Conservation (phyloP, 2,329 filamentous ascomycete species). For the Samsoniella hepiali region DNA sequence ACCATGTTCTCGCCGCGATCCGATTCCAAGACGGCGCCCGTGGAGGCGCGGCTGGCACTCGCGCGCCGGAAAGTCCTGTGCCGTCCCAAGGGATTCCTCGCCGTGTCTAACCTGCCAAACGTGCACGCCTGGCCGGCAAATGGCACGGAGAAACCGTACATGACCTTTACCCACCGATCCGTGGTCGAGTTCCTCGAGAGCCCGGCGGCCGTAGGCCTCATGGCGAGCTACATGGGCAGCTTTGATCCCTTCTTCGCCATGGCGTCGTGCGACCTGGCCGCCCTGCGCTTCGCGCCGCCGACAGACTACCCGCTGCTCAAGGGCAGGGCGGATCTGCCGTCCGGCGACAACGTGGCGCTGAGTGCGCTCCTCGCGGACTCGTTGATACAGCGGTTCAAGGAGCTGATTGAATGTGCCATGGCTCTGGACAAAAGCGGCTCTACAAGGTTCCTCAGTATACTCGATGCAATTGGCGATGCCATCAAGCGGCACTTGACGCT, state of each 20-base stretch:
- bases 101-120: background rate
- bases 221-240: background rate
- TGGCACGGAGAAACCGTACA: background rate
- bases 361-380: background rate
- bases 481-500: slow-evolving; percentile 8
- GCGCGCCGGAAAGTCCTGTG: background rate
- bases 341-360: background rate
- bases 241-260: slow-evolving; percentile 9
- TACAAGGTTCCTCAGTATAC: background rate
- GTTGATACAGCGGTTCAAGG: background rate
- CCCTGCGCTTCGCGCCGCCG: background rate
- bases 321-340: background rate
- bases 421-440: background rate
- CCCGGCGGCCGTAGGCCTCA: background rate
- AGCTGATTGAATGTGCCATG: background rate
- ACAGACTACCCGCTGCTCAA: slow-evolving; percentile 3
- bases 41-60: background rate
- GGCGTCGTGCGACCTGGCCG: background rate
- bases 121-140: background rate
- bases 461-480: slow-evolving; percentile 8
- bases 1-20: slow-evolving; percentile 2
- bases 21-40: background rate
- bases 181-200: slow-evolving; percentile 5
- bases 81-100: background rate
- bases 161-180: slow-evolving; percentile 8